phyloP scores from a whole-genome alignment of 106 monocot genomes.

The Hemerocallis citrina region DNA sequence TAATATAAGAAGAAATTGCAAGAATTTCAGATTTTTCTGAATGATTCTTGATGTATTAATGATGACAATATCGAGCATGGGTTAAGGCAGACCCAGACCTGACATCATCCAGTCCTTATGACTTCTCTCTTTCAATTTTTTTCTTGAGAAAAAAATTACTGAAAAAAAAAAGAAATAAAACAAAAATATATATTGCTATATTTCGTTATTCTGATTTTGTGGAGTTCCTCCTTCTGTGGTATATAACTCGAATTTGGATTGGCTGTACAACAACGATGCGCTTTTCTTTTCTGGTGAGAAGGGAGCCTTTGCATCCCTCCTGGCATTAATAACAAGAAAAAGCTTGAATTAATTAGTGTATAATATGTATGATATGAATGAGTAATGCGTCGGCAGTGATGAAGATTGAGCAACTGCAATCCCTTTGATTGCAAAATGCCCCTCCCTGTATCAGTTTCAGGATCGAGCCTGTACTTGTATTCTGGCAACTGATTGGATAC shows the following conservation, averaged over 20 bases:
- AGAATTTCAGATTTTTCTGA: no score
- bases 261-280: not conserved
- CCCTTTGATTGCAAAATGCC: not conserved
- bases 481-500: not conserved
- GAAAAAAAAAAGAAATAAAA: not conserved
- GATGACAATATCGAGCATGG: no score
- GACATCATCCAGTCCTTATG: slow-evolving; percentile 3
- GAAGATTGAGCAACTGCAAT: not conserved
- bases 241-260: not conserved
- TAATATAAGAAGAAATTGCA: no score
- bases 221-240: no score
- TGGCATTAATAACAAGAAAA: not conserved
- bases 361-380: not conserved
- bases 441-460: no score
- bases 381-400: no score
- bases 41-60: no score
- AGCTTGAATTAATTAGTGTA: not conserved
- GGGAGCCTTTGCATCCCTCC: slow-evolving; percentile 1
- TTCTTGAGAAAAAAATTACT: not conserved
- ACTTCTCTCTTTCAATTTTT: not conserved
- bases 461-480: not conserved
- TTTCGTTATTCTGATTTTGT: no score
- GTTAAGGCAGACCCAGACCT: slow-evolving; percentile 1
- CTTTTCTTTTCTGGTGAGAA: not conserved
- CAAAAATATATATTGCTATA: no score